phyloP scores from a whole-genome alignment of 179 eudicot genomes.

The Beta corolliflora region DNA sequence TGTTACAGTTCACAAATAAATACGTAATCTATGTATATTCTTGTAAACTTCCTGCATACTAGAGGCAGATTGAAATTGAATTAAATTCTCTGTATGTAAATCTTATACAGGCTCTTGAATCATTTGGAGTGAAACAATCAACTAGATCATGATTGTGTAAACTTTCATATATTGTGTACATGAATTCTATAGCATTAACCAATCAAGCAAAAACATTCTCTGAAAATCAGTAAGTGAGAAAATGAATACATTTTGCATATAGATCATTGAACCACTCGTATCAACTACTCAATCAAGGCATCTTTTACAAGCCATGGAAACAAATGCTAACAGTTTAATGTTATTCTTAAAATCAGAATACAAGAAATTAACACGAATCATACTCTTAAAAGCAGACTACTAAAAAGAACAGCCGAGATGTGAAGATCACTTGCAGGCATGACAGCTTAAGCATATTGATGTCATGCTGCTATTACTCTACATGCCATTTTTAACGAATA shows the following conservation, averaged over 20 bases:
- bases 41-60: slow-evolving; percentile 11
- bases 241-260: not conserved
- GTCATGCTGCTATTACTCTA: slow-evolving; percentile 14
- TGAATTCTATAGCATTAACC: not conserved
- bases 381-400: not conserved
- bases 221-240: not conserved
- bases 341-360: slow-evolving; percentile 4
- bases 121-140: not conserved
- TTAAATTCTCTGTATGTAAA: slow-evolving; percentile 12
- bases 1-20: slow-evolving; percentile 11
- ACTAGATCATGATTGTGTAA: not conserved
- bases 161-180: not conserved
- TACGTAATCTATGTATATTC: slow-evolving; percentile 30
- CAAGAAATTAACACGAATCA: slow-evolving; percentile 5
- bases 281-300: not conserved
- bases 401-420: not conserved
- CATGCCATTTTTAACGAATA: not conserved
- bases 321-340: slow-evolving; percentile 13
- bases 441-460: not conserved
- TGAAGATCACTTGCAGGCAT: slow-evolving; percentile 19
- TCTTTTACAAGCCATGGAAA: too few relatives aligned
- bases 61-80: slow-evolving; percentile 3
- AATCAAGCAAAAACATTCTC: not conserved
- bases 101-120: slow-evolving; percentile 2
- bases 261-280: not conserved